Conservation (phyloP, 306 rosid species). For the Acacia melanoxylon region DNA sequence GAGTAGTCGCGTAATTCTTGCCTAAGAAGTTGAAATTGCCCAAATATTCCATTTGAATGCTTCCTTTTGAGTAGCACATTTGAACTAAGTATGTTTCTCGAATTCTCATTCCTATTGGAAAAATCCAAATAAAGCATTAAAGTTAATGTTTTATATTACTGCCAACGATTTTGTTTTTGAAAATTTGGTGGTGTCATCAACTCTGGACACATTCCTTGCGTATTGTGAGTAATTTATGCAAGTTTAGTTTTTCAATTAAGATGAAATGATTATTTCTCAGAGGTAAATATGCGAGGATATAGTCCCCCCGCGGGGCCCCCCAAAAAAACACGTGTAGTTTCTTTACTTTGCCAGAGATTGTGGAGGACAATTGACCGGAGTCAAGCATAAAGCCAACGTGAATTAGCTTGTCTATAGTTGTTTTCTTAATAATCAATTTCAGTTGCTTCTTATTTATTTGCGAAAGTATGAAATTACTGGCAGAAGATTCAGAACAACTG, state of each 20-base stretch:
- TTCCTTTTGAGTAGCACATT: background rate
- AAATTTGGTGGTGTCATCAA: background rate
- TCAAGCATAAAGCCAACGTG: background rate
- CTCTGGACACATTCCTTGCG: background rate
- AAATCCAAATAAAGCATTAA: background rate
- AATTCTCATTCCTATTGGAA: background rate
- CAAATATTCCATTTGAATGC: background rate
- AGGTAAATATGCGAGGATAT: background rate
- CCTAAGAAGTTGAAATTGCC: background rate
- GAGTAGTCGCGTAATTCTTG: background rate
- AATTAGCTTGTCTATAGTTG: background rate
- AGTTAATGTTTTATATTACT: background rate
- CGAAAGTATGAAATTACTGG: background rate
- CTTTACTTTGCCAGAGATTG: background rate
- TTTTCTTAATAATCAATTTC: background rate
- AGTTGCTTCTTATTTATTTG: background rate
- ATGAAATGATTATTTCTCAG: background rate
- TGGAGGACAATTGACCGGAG: background rate
- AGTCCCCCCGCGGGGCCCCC: too few relatives aligned
- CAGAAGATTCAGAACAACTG: background rate
- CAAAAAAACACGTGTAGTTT: background rate
- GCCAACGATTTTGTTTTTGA: background rate
- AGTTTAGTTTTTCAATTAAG: too few relatives aligned
- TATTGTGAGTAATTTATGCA: background rate
- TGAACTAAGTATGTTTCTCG: background rate